phyloP scores from a whole-genome alignment of 140 eudicot genomes.

The Eryngium alpinum region DNA sequence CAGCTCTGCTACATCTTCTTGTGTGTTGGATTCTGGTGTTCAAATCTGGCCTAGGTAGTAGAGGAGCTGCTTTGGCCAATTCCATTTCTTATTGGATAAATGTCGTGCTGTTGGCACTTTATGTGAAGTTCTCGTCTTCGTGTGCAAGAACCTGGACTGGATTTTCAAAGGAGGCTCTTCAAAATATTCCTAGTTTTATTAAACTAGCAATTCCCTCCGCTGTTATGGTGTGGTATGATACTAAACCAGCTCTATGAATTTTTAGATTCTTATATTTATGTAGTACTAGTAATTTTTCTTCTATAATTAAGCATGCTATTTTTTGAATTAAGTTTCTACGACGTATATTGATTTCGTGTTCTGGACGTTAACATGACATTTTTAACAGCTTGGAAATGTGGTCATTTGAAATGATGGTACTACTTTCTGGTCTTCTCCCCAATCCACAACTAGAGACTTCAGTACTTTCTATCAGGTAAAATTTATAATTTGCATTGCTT shows the following conservation, averaged over 20 bases:
- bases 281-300: background rate
- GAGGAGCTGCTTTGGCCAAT: constrained; percentile 84
- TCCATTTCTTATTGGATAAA: constrained; percentile 73
- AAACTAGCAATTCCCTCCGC: constrained; percentile 88
- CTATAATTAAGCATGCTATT: background rate
- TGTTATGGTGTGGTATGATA: constrained; percentile 75
- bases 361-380: background rate
- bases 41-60: constrained; percentile 69
- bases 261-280: background rate
- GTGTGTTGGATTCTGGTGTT: constrained; percentile 70
- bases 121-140: constrained; percentile 61
- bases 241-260: background rate
- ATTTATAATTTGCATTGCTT: background rate
- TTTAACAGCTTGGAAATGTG: constrained; percentile 76
- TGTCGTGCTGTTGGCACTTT: constrained; percentile 44
- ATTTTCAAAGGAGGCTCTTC: constrained; percentile 56
- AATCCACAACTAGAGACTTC: constrained; percentile 82
- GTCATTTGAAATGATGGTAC: constrained; percentile 94
- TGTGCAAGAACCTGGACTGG: constrained; percentile 83
- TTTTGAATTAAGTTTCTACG: background rate
- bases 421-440: constrained; percentile 86
- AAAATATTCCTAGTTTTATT: constrained; percentile 38
- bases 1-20: constrained; percentile 49
- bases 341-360: background rate
- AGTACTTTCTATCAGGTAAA: constrained; percentile 67